Evolutionary conservation across 371 early-diverging fungal species (phyloP).

Genomic region (Smittium culicis): DNA sequence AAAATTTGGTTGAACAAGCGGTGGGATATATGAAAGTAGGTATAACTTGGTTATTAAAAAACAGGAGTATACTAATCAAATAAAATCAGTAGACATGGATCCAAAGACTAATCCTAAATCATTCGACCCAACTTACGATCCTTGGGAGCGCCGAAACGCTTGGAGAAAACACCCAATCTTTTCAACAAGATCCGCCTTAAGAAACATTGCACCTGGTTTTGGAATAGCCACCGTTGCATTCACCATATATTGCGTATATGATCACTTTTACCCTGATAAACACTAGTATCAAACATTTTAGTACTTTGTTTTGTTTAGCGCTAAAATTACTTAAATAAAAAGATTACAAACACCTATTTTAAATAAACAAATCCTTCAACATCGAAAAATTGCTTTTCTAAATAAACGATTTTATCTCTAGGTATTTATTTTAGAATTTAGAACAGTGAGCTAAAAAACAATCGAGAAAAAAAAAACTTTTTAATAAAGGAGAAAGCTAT

Average conservation of each 20-base stretch:
- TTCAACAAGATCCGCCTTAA: slow-evolving; percentile 41
- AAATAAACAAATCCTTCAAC: background rate
- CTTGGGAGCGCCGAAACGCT: slow-evolving; percentile 74
- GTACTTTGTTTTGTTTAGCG: background rate
- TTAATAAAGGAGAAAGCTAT: background rate
- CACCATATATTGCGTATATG: slow-evolving; percentile 59
- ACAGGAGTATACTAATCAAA: background rate
- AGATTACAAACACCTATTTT: background rate
- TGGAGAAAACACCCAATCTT: slow-evolving; percentile 75
- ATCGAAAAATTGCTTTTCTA: background rate
- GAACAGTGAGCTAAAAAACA: background rate
- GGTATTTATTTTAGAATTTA: background rate
- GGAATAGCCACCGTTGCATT: slow-evolving; percentile 69
- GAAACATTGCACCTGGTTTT: slow-evolving; percentile 67
- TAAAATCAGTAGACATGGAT: too few species aligned
- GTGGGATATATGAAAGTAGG: background rate
- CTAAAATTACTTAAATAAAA: background rate
- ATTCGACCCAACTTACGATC: slow-evolving; percentile 35
- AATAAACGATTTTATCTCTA: background rate
- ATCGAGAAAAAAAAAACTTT: background rate
- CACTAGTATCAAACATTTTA: slow-evolving; percentile 8
- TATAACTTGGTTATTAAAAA: background rate
- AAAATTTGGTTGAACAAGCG: background rate
- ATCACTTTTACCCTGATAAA: slow-evolving; percentile 39
- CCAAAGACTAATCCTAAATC: background rate